Base-by-base conservation (phyloP, 768 basidiomycete genomes). In the Lactarius evosmus region DNA sequence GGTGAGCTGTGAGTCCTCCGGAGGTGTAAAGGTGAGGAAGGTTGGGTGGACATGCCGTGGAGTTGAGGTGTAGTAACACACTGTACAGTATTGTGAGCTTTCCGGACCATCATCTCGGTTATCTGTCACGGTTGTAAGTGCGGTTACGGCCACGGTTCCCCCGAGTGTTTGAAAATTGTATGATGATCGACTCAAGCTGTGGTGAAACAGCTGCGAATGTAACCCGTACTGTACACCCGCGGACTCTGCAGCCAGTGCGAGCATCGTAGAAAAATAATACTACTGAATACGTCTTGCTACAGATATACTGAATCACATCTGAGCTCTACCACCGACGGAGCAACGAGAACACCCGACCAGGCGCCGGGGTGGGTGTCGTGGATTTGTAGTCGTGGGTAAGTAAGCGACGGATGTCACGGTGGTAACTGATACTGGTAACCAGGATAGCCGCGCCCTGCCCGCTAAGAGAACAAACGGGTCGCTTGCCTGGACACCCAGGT, bases 1-100 rank as follows among this genome's bases (percentile, higher is more conserved):
- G 93, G 93, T 19, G 77, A 76, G 30, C 68, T 75, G 36, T 76
- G 55, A 74, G 46, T 12, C 11, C 40, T 40, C 30, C n/a, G 9
- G 6, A n/a, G 40, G 40, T 34, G 17, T 27, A 6, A 19, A 29
- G 27, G 50, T 19, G 27, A 52, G 8, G 14, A 32, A 30, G 16
- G 51, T 29, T 29, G 51, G 17, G 27, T 51, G 5, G 29, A 41
- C 19, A n/a, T 9, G 40, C 19, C n/a, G 19, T 4, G 41, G 8
- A 22, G 1, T 41, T 19, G 17, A 41, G 5, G 36, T 38, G n/a
- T 44, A 44, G 8, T 44, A 22, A 22, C 41, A 22, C 8, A 12
- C 4, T 46, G 44, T 22, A 12, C 4, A 22, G 44, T 22, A 22
- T 46, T 46, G 0, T 22, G 44, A 46, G 44, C 44, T 22, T n/a